These are phyloP conservation scores for Leishmania mexicana DNA, from an alignment of 208 protist species.

Conservation along the genomic window DNA sequence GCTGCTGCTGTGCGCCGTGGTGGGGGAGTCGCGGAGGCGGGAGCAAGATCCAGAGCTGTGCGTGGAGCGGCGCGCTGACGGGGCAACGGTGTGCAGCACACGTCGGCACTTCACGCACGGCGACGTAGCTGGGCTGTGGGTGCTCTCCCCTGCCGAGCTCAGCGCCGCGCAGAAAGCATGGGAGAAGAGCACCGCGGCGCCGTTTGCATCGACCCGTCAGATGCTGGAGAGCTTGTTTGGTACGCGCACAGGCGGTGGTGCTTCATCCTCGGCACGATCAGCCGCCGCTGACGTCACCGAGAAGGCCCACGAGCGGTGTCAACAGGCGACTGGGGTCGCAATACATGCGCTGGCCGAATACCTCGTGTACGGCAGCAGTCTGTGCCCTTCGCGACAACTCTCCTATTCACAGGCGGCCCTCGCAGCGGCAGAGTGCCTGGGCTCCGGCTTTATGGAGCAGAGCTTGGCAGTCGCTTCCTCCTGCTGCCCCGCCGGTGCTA, in stretches of 20 bases:
- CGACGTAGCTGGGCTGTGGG: constrained; percentile 61
- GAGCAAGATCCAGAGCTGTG: constrained; percentile 69
- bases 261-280: neutral
- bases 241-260: neutral
- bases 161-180: constrained; percentile 12
- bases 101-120: constrained; percentile 41
- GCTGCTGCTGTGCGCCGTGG: constrained; percentile 43
- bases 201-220: constrained; percentile 3
- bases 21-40: constrained; percentile 36
- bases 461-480: neutral
- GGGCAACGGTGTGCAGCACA: constrained; percentile 28
- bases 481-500: neutral
- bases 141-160: constrained; percentile 10
- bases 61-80: constrained; percentile 17
- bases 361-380: constrained; percentile 56
- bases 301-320: constrained; percentile 5
- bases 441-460: neutral
- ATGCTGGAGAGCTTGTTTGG: constrained; percentile 22
- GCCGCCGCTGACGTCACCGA: neutral
- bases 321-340: constrained; percentile 25
- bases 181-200: constrained; percentile 2
- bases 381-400: constrained; percentile 47
- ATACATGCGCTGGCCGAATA: constrained; percentile 43
- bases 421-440: neutral
- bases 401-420: constrained; percentile 43